These are phyloP conservation scores for Aphanomyces euteiches DNA, from an alignment of 352 stramenopile species.

Conservation along the genomic window DNA sequence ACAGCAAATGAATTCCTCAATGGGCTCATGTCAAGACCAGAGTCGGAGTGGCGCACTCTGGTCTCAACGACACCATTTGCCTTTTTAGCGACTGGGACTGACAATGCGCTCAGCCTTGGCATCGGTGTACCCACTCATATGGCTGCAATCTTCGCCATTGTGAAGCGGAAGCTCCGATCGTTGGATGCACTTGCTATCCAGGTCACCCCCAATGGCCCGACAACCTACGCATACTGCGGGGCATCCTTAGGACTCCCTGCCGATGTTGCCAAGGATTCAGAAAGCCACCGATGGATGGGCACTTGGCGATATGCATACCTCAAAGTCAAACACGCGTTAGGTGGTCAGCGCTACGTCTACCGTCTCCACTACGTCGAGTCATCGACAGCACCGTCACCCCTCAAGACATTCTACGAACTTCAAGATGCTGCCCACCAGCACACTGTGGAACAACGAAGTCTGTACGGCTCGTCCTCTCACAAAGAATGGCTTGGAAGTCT, in stretches of 20 bases:
- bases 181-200: conserved; percentile 61
- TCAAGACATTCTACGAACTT: conserved; percentile 73
- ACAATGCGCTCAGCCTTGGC: conserved; percentile 73
- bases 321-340: conserved; percentile 60
- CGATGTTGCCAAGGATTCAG: conserved; percentile 72
- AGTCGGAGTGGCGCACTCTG: conserved; percentile 64
- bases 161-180: conserved; percentile 77
- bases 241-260: conserved; percentile 68
- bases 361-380: conserved; percentile 75
- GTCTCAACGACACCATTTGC: conserved; percentile 70
- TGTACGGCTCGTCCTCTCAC: conserved; percentile 57
- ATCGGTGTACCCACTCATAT: conserved; percentile 64
- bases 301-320: conserved; percentile 71
- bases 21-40: conserved; percentile 62
- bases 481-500: conserved; percentile 61
- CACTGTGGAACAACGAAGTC: conserved; percentile 68
- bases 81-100: conserved; percentile 62
- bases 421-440: conserved; percentile 60
- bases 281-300: conserved; percentile 61
- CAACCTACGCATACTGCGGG: conserved; percentile 70
- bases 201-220: conserved; percentile 41
- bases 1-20: conserved; percentile 87
- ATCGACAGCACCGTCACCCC: conserved; percentile 41
- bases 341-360: conserved; percentile 47
- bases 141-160: conserved; percentile 68